phyloP scores from a whole-genome alignment of 352 stramenopile species.

The Pythium volutum region DNA sequence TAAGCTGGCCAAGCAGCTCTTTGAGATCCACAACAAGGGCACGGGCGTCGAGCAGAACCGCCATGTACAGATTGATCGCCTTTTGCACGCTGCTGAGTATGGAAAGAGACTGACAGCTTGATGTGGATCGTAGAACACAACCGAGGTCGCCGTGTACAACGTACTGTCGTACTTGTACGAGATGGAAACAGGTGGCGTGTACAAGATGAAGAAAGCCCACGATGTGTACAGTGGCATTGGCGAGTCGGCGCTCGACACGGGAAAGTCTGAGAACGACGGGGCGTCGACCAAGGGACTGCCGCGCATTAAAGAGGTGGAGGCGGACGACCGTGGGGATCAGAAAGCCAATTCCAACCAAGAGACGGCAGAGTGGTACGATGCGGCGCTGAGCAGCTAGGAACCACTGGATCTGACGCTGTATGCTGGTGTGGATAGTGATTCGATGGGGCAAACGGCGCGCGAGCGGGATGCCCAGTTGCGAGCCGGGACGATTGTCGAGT shows the following conservation, averaged over 20 bases:
- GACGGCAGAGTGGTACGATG: slow-evolving; percentile 6
- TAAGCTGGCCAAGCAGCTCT: slow-evolving; percentile 84
- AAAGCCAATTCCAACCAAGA: slow-evolving; percentile 20
- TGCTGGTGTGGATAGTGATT: slow-evolving; percentile 19
- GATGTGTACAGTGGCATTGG: slow-evolving; percentile 88
- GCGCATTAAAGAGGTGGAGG: slow-evolving; percentile 28
- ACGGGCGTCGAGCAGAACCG: slow-evolving; percentile 93
- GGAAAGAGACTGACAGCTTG: neutral
- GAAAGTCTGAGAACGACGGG: slow-evolving; percentile 7
- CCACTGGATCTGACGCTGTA: neutral
- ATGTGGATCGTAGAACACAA: slow-evolving; percentile 69
- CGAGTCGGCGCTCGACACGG: slow-evolving; percentile 31
- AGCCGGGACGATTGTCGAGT: slow-evolving; percentile 41
- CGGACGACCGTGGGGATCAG: slow-evolving; percentile 17
- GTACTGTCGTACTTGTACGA: slow-evolving; percentile 89
- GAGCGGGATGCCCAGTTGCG: slow-evolving; percentile 35
- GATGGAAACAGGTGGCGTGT: slow-evolving; percentile 83
- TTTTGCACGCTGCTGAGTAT: neutral
- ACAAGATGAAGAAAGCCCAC: slow-evolving; percentile 88
- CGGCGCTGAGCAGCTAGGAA: neutral
- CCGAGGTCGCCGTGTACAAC: slow-evolving; percentile 92
- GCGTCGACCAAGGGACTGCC: slow-evolving; percentile 10
- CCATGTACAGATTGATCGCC: slow-evolving; percentile 46
- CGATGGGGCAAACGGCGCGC: slow-evolving; percentile 27
- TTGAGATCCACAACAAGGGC: slow-evolving; percentile 92